phyloP scores from a whole-genome alignment of 805 yeast genomes.

The Lachancea kluyveri region DNA sequence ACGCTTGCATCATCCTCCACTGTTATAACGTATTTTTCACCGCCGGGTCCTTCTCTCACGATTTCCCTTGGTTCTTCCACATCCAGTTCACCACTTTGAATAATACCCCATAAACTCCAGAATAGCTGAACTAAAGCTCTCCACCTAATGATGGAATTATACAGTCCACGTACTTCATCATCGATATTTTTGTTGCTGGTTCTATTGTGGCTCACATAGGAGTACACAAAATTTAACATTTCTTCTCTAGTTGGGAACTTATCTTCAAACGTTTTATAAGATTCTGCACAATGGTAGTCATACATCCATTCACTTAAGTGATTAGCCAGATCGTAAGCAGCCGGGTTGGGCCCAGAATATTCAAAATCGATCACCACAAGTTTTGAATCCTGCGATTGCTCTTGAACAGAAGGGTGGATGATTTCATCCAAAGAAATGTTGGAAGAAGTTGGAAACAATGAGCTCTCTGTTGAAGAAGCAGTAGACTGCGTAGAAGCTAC shows the following conservation, averaged over 20 bases:
- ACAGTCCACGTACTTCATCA: conserved; percentile 43
- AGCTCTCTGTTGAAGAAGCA: conserved; percentile 15
- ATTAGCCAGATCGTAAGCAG: conserved; percentile 86
- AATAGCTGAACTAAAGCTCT: conserved; percentile 69
- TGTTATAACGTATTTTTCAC: conserved; percentile 40
- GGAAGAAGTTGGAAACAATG: conserved; percentile 26
- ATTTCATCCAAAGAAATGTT: conserved; percentile 26
- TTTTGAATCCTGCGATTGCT: conserved; percentile 52
- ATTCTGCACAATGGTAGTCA: conserved; percentile 60
- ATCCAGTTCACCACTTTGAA: conserved; percentile 53
- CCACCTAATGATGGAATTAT: conserved; percentile 69
- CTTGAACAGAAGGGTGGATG: conserved; percentile 33
- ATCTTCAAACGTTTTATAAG: conserved; percentile 39
- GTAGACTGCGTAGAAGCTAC: conserved; percentile 10
- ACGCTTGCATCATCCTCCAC: conserved; percentile 21
- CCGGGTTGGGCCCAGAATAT: conserved; percentile 84
- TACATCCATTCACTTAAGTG: conserved; percentile 98
- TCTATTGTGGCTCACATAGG: conserved; percentile 63
- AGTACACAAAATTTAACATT: conserved; percentile 61
- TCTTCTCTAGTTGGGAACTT: conserved; percentile 65
- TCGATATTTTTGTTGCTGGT: conserved; percentile 33
- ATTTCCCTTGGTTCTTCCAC: conserved; percentile 18
- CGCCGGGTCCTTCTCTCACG: conserved; percentile 48
- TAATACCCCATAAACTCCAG: conserved; percentile 92
- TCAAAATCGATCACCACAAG: conserved; percentile 95